These are phyloP conservation scores for Helianthus tuberosus DNA, from an alignment of 129 eudicot genomes.

Conservation along the genomic window DNA sequence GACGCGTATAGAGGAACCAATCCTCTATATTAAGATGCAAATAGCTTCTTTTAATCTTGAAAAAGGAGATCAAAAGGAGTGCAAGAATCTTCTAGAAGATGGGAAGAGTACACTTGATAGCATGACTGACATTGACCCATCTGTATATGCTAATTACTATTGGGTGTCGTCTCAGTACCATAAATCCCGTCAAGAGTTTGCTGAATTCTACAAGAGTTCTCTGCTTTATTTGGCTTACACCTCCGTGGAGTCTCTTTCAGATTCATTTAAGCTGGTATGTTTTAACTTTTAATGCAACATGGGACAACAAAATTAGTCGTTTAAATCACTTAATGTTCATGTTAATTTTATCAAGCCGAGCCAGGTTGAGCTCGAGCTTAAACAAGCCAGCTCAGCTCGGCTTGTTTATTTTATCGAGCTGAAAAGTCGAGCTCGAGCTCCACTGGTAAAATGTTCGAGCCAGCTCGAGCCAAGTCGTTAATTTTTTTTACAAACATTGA, in stretches of 20 bases:
- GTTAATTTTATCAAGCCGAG: neutral
- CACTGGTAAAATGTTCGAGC: no score
- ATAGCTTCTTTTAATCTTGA: slow-evolving; percentile 79
- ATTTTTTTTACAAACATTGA: no score
- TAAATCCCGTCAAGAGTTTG: slow-evolving; percentile 84
- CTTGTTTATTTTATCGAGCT: no score
- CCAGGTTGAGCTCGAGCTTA: no score
- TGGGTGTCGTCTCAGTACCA: slow-evolving; percentile 97
- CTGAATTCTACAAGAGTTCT: slow-evolving; percentile 90
- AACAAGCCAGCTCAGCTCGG: no score
- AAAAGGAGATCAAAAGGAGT: slow-evolving; percentile 82
- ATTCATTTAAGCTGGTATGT: slow-evolving; percentile 84
- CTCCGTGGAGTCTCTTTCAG: slow-evolving; percentile 84
- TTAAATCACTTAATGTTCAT: slow-evolving; percentile 2
- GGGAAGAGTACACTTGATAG: slow-evolving; percentile 89
- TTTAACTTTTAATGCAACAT: neutral
- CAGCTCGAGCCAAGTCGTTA: no score
- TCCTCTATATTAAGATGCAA: slow-evolving; percentile 82
- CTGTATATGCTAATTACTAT: slow-evolving; percentile 89
- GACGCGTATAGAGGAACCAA: slow-evolving; percentile 83
- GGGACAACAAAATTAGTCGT: neutral
- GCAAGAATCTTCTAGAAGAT: slow-evolving; percentile 80
- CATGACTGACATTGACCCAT: slow-evolving; percentile 96
- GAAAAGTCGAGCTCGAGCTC: no score
- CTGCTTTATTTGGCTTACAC: slow-evolving; percentile 89